Conservation (phyloP, 169 alveolate species). For the Theileria luwenshuni region DNA sequence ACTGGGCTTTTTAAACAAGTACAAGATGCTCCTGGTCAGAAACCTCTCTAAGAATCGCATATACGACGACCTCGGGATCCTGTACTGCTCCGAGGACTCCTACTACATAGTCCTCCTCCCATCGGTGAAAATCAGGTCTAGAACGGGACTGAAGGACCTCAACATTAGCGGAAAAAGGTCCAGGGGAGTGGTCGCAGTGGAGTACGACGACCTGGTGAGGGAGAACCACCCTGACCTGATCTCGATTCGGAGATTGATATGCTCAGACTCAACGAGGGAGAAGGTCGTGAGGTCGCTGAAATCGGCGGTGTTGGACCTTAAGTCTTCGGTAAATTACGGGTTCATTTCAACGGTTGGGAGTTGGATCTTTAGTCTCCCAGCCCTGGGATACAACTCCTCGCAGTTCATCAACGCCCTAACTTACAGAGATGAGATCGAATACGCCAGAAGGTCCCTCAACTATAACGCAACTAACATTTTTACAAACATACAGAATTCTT, state of each 20-base stretch:
- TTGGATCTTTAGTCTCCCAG: not conserved
- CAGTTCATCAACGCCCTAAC: conserved; percentile 13
- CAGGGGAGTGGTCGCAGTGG: conserved; percentile 29
- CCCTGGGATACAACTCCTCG: not conserved
- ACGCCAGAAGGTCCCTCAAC: not conserved
- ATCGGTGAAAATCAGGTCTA: conserved; percentile 18
- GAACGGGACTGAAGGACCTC: not conserved
- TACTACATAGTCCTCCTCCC: conserved; percentile 35
- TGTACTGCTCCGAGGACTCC: conserved; percentile 13
- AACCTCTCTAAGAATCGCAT: conserved; percentile 19
- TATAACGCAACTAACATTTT: not conserved
- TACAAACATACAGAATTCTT: not conserved
- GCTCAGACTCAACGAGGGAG: conserved; percentile 28
- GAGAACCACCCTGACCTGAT: conserved; percentile 45
- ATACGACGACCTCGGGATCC: conserved; percentile 57
- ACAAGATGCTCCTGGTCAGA: conserved; percentile 25
- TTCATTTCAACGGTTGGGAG: not conserved
- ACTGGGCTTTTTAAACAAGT: conserved; percentile 2
- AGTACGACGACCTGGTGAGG: conserved; percentile 17
- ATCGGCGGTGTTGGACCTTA: not conserved
- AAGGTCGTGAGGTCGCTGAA: conserved; percentile 17
- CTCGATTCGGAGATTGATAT: conserved; percentile 45
- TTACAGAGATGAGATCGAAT: not conserved
- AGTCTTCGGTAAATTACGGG: not conserved
- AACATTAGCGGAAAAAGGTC: not conserved